Evolutionary conservation across 306 rosid species (phyloP).

Genomic region (Elaeagnus macrophylla): DNA sequence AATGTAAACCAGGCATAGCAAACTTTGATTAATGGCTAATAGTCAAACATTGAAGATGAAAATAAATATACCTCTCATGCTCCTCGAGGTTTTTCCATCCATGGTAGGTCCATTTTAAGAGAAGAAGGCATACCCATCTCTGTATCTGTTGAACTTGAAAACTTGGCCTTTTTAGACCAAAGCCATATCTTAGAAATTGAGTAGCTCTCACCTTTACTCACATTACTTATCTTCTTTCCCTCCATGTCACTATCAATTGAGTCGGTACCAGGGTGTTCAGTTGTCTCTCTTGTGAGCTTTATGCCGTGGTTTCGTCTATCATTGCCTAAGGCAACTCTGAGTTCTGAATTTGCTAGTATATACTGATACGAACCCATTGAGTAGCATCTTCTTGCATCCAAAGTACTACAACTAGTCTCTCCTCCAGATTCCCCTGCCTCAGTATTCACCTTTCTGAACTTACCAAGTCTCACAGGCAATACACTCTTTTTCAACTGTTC

Average conservation of each 20-base stretch:
- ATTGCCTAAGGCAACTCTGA: slow-evolving; percentile 48
- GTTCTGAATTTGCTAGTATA: slow-evolving; percentile 63
- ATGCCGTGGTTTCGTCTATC: slow-evolving; percentile 26
- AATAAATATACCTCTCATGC: slow-evolving; percentile 44
- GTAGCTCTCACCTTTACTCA: slow-evolving; percentile 75
- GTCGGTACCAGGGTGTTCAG: slow-evolving; percentile 29
- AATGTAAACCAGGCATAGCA: slow-evolving; percentile 15
- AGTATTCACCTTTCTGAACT: slow-evolving; percentile 48
- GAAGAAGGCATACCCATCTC: slow-evolving; percentile 49
- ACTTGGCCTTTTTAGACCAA: slow-evolving; percentile 76
- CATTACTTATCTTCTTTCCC: slow-evolving; percentile 65
- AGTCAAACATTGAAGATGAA: slow-evolving; percentile 16
- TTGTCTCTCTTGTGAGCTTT: slow-evolving; percentile 24
- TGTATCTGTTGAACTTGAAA: slow-evolving; percentile 41
- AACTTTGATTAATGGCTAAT: slow-evolving; percentile 25
- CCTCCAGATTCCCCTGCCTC: slow-evolving; percentile 52
- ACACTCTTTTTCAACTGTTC: slow-evolving; percentile 60
- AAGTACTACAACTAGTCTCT: slow-evolving; percentile 82
- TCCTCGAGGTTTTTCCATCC: slow-evolving; percentile 54
- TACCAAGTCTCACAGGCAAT: slow-evolving; percentile 84
- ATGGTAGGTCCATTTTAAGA: slow-evolving; percentile 51
- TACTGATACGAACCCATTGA: slow-evolving; percentile 97
- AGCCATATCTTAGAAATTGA: slow-evolving; percentile 88
- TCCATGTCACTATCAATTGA: slow-evolving; percentile 53
- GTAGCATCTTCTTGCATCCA: slow-evolving; percentile 93